Conservation (phyloP, 257 asterid species). For the Solanum tarijense region DNA sequence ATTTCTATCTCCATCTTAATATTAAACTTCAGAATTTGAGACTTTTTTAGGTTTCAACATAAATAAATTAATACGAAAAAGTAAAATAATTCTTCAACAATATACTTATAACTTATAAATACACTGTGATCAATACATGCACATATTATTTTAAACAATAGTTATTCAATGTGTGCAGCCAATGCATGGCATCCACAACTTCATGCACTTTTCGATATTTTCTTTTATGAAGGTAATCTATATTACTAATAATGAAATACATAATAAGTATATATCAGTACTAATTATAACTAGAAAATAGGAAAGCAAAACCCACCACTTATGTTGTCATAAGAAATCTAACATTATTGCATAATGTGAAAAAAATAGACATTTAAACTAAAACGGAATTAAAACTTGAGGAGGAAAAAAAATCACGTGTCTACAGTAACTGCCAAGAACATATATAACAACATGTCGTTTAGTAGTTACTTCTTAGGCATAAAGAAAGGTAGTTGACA, state of each 20-base stretch:
- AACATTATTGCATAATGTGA: no score
- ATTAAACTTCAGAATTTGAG: background rate
- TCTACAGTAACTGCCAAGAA: background rate
- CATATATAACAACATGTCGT: background rate
- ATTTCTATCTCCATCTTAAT: background rate
- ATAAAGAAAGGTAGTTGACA: background rate
- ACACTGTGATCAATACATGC: background rate
- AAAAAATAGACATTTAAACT: no score
- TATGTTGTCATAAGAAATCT: background rate
- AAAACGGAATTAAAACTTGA: background rate
- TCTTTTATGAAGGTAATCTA: background rate
- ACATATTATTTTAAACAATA: background rate
- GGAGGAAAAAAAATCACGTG: background rate
- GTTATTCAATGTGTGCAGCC: background rate
- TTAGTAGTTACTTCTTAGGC: background rate
- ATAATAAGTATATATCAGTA: background rate
- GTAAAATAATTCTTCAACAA: background rate
- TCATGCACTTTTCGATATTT: background rate
- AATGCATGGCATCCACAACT: no score
- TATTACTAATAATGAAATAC: background rate
- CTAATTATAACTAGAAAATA: background rate
- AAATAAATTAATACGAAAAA: background rate
- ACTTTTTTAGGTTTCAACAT: background rate
- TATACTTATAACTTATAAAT: no score
- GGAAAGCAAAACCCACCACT: background rate